phyloP scores from a whole-genome alignment of 225 moss, liverwort and hornwort species.

The Ulota crispa region DNA sequence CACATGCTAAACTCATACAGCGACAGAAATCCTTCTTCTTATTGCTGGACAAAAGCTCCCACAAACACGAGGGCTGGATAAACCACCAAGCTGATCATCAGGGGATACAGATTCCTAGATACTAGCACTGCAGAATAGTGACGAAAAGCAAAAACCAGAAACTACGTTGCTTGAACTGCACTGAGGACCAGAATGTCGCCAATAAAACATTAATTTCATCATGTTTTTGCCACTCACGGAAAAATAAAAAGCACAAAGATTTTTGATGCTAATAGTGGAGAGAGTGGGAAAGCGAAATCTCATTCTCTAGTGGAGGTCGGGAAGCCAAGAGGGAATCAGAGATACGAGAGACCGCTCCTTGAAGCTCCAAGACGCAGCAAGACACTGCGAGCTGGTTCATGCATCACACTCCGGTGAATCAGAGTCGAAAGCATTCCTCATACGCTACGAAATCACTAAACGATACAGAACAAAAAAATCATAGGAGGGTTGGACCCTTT shows the following conservation, averaged over 20 bases:
- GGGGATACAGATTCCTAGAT: background rate
- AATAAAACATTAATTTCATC: background rate
- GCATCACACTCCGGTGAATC: conserved; percentile 2
- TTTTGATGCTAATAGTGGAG: conserved; percentile 14
- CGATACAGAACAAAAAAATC: background rate
- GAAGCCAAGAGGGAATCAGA: background rate
- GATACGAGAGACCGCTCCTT: background rate
- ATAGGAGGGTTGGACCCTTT: background rate
- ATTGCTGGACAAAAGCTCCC: background rate
- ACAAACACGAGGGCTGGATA: background rate
- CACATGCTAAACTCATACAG: too few relatives aligned
- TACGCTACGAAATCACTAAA: background rate
- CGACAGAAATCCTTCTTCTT: too few relatives aligned
- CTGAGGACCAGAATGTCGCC: background rate
- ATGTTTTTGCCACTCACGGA: background rate
- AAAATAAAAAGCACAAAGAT: conserved; percentile 22
- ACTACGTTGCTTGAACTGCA: background rate
- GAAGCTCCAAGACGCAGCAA: conserved; percentile 38
- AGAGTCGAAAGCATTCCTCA: conserved; percentile 11
- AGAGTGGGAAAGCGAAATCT: conserved; percentile 6
- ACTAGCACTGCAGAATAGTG: background rate
- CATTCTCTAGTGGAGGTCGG: background rate
- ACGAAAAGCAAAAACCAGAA: background rate
- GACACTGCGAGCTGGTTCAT: conserved; percentile 32
- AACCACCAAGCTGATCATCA: background rate